Evolutionary conservation across 495 filamentous ascomycete genomes (phyloP).

Genomic region (Aspergillus ostianus): DNA sequence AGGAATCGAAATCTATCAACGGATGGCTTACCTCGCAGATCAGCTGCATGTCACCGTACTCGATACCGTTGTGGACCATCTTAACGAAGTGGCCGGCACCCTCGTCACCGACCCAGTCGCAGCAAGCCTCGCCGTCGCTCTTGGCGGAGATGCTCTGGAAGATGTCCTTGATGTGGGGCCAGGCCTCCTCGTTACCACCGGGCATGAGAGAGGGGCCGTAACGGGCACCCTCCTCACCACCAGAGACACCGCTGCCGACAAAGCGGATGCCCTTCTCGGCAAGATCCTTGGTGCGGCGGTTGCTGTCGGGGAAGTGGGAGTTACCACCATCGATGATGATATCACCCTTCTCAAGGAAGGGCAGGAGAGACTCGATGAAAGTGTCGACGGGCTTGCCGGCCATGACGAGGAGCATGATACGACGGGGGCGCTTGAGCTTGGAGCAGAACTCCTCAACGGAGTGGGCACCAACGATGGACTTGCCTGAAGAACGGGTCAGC

Average conservation of each 20-base stretch:
- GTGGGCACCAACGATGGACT: conserved; percentile 89
- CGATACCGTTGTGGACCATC: conserved; percentile 99
- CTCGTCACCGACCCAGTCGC: conserved; percentile 99
- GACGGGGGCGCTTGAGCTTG: conserved; percentile 95
- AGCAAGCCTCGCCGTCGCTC: conserved; percentile 94
- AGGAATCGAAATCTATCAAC: not conserved
- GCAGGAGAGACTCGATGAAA: conserved; percentile 95
- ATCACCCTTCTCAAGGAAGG: conserved; percentile 84
- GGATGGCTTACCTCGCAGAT: conserved; percentile 79
- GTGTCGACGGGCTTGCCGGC: conserved; percentile 96
- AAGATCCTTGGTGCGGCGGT: conserved; percentile 89
- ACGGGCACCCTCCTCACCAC: conserved; percentile 98
- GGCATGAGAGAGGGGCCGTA: conserved; percentile 98
- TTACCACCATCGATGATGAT: conserved; percentile 99
- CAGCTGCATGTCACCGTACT: conserved; percentile 99
- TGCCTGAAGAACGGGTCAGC: conserved; percentile 53
- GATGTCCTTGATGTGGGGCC: conserved; percentile 98
- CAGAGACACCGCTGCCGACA: conserved; percentile 96
- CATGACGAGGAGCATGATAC: conserved; percentile 97
- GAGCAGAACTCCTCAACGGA: conserved; percentile 88
- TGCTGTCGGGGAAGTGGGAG: conserved; percentile 98
- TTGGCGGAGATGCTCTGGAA: conserved; percentile 98
- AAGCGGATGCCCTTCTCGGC: conserved; percentile 85
- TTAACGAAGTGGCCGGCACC: conserved; percentile 99
- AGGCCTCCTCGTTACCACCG: conserved; percentile 95